A percentile compares a stretch with the other conserved stretches of the same genome.
Evolutionary conservation across 2,329 filamentous ascomycete genomes (phyloP).

Genomic region (Aspergillus sp.): DNA sequence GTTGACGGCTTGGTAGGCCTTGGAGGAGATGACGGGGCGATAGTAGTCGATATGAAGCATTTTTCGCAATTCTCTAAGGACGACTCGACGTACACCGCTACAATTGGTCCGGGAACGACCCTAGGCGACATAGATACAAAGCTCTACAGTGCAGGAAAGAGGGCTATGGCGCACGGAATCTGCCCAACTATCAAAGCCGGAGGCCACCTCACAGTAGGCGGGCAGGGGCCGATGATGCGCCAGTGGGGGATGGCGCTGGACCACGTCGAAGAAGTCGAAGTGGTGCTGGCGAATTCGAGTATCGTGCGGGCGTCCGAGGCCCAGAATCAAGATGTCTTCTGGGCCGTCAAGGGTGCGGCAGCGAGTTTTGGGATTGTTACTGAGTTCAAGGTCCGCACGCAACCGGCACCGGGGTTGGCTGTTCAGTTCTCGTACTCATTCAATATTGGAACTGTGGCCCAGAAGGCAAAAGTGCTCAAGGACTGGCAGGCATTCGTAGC

Average conservation of each 20-base stretch:
- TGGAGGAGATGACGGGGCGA: slow-evolving; percentile 31
- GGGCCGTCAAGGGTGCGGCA: slow-evolving; percentile 37
- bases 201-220: slow-evolving; percentile 43
- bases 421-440: slow-evolving; percentile 61
- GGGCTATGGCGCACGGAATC: slow-evolving; percentile 41
- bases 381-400: slow-evolving; percentile 38
- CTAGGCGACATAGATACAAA: slow-evolving; percentile 32
- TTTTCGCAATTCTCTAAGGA: slow-evolving; percentile 36
- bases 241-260: slow-evolving; percentile 54
- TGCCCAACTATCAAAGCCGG: slow-evolving; percentile 41
- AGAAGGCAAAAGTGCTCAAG: slow-evolving; percentile 53
- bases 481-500: slow-evolving; percentile 59
- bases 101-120: slow-evolving; percentile 34
- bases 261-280: slow-evolving; percentile 47
- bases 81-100: slow-evolving; percentile 28
- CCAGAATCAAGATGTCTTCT: slow-evolving; percentile 34
- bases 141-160: slow-evolving; percentile 29
- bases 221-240: slow-evolving; percentile 41
- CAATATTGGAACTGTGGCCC: slow-evolving; percentile 46
- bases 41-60: slow-evolving; percentile 31
- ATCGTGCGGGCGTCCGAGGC: slow-evolving; percentile 31
- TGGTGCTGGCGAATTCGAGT: slow-evolving; percentile 45
- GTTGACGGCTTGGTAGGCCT: slow-evolving; percentile 1
- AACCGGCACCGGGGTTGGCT: slow-evolving; percentile 41
- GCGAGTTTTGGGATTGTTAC: slow-evolving; percentile 41